Base-by-base conservation (phyloP, 345 rosid species). In the Hirschfeldia incana region DNA sequence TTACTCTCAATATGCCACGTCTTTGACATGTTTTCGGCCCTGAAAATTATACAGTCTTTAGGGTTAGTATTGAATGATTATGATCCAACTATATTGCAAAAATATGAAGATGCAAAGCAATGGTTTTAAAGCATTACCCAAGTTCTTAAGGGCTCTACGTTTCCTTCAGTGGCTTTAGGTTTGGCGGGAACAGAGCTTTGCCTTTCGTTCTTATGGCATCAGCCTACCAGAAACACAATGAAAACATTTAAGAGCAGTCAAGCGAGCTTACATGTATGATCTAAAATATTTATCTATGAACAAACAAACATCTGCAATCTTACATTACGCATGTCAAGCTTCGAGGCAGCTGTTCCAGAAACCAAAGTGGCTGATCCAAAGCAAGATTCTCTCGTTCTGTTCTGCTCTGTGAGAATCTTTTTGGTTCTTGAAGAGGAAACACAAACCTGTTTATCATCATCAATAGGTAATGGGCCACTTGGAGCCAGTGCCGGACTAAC, bases 161-260 rank as follows among this genome's bases (percentile, higher is more conserved):
- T 53, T 53, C 26, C 59, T 80, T 89, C 59, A 94, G 70, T 10
- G 59, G 77, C 63, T 85, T 91, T 32, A 86, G 3, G 63, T 81
- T 89, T 6, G 97, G 97, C 77, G 85, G 88, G 63, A 91, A 73
- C 10, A 89, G 58, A 77, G 87, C 89, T 77, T 79, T 91, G 30
- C 88, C 90, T 84, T 83, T 92, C 12, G 39, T 72, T 75, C 71
- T 85, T 64, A 94, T 66, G 76, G n/a, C 94, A 84, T 88, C 90
- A 4, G 79, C 81, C 98, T 92, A 79, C 8, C 57, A 74, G 21
- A 30, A 17, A 8, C 11, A 3, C 21, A 61, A 59, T 6, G 42
- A 64, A 62, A 8, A 3, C 3, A 57, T 65, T 57, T 51, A 66
- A 4, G 36, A 55, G 2, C 33, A 73, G 36, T 62, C 17, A 30